phyloP scores from a whole-genome alignment of 495 filamentous ascomycete genomes.

The Pyrenula massariospora region DNA sequence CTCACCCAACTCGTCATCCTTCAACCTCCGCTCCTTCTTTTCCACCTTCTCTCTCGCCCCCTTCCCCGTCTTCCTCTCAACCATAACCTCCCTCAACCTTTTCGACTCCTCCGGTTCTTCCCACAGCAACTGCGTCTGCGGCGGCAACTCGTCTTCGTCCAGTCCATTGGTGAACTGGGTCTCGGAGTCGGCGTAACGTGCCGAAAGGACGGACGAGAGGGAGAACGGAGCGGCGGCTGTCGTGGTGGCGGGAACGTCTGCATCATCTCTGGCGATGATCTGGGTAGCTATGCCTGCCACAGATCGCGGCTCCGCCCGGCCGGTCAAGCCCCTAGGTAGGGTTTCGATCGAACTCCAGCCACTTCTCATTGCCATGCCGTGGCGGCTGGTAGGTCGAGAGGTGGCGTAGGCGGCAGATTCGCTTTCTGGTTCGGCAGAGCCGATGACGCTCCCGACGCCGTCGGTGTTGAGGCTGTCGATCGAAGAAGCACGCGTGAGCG shows the following conservation, averaged over 20 bases:
- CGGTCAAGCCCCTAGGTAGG: not conserved
- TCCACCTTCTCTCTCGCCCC: conserved; percentile 10
- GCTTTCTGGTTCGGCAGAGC: conserved; percentile 22
- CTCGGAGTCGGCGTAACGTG: conserved; percentile 12
- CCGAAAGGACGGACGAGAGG: not conserved
- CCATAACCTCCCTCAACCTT: conserved; percentile 35
- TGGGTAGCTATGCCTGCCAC: not conserved
- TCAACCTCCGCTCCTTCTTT: conserved; percentile 16
- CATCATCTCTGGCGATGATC: not conserved
- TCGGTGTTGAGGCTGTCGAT: conserved; percentile 45
- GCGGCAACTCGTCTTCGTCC: conserved; percentile 23
- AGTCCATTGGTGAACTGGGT: conserved; percentile 1
- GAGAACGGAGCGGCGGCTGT: not conserved
- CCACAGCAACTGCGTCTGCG: conserved; percentile 43
- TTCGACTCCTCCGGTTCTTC: conserved; percentile 35
- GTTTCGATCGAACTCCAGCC: not conserved
- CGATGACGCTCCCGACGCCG: conserved; percentile 32
- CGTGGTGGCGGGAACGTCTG: no score
- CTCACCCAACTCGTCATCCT: conserved; percentile 20
- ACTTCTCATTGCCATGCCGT: not conserved
- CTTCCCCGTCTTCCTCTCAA: conserved; percentile 26
- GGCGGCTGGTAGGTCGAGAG: not conserved
- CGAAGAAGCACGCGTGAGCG: conserved; percentile 39
- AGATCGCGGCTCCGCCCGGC: not conserved
- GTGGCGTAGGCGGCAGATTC: conserved; percentile 15